phyloP scores from a whole-genome alignment of 2,329 filamentous ascomycete genomes.

The Cladosporium velox region DNA sequence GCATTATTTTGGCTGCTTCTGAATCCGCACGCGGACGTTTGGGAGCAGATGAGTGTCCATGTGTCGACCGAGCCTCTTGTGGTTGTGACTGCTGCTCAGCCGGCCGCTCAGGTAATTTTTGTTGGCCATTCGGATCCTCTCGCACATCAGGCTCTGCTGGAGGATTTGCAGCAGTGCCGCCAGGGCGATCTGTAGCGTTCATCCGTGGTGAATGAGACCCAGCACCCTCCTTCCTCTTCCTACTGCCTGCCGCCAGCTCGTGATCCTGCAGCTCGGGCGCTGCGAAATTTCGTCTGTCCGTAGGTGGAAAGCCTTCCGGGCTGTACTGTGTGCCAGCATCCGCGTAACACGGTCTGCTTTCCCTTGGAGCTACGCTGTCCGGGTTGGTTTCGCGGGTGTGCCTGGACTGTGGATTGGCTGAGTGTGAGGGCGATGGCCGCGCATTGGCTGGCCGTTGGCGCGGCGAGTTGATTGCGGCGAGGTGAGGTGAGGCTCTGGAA shows the following conservation, averaged over 20 bases:
- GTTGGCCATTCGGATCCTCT: conserved; percentile 11
- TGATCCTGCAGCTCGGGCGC: conserved; percentile 24
- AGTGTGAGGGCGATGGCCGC: conserved; percentile 8
- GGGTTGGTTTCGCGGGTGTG: conserved; percentile 18
- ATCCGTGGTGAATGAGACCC: conserved; percentile 24
- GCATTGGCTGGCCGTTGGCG: conserved; percentile 20
- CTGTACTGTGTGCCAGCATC: conserved; percentile 59
- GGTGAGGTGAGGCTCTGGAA: conserved; percentile 9
- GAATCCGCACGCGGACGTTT: conserved; percentile 49
- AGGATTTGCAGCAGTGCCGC: conserved; percentile 14
- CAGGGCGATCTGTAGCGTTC: conserved; percentile 19
- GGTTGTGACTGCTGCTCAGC: conserved; percentile 20
- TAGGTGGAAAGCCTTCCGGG: conserved; percentile 50
- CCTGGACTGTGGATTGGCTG: neutral
- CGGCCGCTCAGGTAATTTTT: conserved; percentile 12
- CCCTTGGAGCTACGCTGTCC: conserved; percentile 8
- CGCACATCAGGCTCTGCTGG: conserved; percentile 17
- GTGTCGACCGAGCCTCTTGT: conserved; percentile 35
- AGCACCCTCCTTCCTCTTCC: conserved; percentile 33
- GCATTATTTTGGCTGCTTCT: conserved; percentile 59
- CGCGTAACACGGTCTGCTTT: conserved; percentile 33
- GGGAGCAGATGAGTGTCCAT: conserved; percentile 37
- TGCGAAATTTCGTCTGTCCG: conserved; percentile 35
- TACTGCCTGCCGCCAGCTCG: conserved; percentile 22
- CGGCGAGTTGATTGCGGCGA: conserved; percentile 14